Base-by-base conservation (phyloP, 2,329 filamentous ascomycete species). In the Verticillium albo-atrum region DNA sequence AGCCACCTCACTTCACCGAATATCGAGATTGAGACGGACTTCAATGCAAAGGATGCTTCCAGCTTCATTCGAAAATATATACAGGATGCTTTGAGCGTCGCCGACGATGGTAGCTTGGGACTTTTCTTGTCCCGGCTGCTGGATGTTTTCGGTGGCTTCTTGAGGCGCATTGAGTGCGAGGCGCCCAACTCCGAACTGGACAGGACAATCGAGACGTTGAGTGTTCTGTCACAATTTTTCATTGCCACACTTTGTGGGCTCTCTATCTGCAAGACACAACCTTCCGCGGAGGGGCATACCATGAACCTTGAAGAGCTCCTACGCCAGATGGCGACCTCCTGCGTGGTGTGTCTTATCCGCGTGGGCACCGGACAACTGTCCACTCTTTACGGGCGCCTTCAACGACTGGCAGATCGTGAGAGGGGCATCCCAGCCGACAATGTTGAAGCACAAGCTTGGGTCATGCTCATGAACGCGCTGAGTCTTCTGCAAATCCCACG, bases 401-500 rank as follows among this genome's bases (percentile, higher is more conserved):
- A 81, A 58, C 75, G 70, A 3, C 66, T 74, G 3, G 69, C 75
- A 1, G 71, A 73, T 37, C 75, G 82, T 47, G 82, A 85, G 61
- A 75, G 74, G 54, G 85, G 84, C 1, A 78, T 89, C 34, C 77
- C 75, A 28, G 69, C 75, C 17, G 77, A 83, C 32, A 69, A 75
- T n/a, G 68, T 73, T 15, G 63, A 69, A 2, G 65, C 81, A 9
- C 78, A 85, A 59, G 79, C 81, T 10, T 90, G 87, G 87, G 79
- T 86, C 2, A 73, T 83, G 25, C 62, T 85, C 4, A 84, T 88
- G 66, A 80, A 82, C 54, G 71, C 81, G 0, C 68, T 89, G 4
- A 78, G 82, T 28, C 72, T 75, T 34, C 78, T 80, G 14, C 71
- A 70, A 7, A 81, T 87, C 50, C 79, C 80, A 2, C 76, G 79